Conservation (phyloP, 2,329 filamentous ascomycete species). For the Colletotrichum cereale region DNA sequence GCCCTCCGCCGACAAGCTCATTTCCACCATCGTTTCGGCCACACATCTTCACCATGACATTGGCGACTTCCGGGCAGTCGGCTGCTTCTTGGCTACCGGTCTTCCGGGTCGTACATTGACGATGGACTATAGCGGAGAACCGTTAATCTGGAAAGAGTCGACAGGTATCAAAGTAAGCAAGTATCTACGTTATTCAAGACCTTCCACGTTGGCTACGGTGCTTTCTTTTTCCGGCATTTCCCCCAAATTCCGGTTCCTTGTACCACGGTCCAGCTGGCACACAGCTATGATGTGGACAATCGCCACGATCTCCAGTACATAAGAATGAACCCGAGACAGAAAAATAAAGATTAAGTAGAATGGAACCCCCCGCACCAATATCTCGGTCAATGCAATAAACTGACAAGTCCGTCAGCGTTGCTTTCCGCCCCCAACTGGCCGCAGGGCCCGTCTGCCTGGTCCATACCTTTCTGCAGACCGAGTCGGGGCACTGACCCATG, state of each 20-base stretch:
- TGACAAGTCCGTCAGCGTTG: not conserved
- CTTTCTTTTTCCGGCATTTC: not conserved
- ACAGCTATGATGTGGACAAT: not conserved
- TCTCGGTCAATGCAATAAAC: conserved; percentile 8
- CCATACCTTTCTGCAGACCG: not conserved
- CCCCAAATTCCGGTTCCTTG: not conserved
- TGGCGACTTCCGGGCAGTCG: not conserved
- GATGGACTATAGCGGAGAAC: not conserved
- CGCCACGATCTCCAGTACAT: not conserved
- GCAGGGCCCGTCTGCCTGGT: not conserved
- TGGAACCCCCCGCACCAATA: not conserved
- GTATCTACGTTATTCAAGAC: not conserved
- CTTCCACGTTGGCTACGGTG: too few relatives aligned
- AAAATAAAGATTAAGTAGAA: not conserved
- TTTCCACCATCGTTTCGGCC: not conserved
- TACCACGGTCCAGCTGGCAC: not conserved
- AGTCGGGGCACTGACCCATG: not conserved
- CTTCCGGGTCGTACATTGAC: not conserved
- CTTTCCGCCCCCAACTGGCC: conserved; percentile 1
- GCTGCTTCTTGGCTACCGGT: not conserved
- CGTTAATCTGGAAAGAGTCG: too few relatives aligned
- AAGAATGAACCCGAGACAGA: not conserved
- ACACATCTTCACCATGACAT: not conserved
- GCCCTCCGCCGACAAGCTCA: not conserved
- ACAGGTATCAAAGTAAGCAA: not conserved